Conservation (phyloP, 495 filamentous ascomycete species). For the Parathielavia appendiculata region DNA sequence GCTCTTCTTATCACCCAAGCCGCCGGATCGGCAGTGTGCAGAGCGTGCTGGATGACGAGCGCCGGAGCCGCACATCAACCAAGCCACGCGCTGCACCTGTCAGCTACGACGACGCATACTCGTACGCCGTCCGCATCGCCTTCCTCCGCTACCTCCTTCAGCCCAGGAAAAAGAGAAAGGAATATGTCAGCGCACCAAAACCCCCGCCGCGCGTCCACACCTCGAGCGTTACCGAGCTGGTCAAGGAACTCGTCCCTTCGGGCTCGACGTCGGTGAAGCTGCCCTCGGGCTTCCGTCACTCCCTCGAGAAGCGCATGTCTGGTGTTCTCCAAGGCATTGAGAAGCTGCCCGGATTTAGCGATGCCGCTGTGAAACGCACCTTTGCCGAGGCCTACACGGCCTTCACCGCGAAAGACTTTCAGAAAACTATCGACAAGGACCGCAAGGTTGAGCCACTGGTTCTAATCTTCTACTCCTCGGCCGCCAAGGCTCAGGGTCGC, state of each 20-base stretch:
- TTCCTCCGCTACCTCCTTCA: constrained; percentile 91
- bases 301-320: constrained; percentile 71
- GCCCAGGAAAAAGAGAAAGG: constrained; percentile 77
- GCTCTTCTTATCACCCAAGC: constrained; percentile 34
- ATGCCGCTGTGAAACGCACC: constrained; percentile 79
- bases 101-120: constrained; percentile 72
- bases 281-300: constrained; percentile 54
- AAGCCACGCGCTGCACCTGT: constrained; percentile 37
- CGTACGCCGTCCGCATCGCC: constrained; percentile 82
- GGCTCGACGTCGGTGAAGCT: constrained; percentile 43
- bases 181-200: constrained; percentile 67
- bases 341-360: constrained; percentile 72
- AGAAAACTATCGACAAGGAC: constrained; percentile 88
- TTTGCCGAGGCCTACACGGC: constrained; percentile 75
- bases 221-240: constrained; percentile 61
- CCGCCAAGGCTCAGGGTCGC: constrained; percentile 75
- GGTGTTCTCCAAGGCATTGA: constrained; percentile 70
- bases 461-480: constrained; percentile 72
- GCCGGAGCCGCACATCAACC: constrained; percentile 36
- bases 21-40: constrained; percentile 44
- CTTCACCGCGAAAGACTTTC: constrained; percentile 72
- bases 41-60: constrained; percentile 28
- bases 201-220: constrained; percentile 60
- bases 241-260: constrained; percentile 46
- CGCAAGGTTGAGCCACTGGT: constrained; percentile 88